phyloP scores from a whole-genome alignment of 495 filamentous ascomycete species.

The Aspergillus egyptiacus region DNA sequence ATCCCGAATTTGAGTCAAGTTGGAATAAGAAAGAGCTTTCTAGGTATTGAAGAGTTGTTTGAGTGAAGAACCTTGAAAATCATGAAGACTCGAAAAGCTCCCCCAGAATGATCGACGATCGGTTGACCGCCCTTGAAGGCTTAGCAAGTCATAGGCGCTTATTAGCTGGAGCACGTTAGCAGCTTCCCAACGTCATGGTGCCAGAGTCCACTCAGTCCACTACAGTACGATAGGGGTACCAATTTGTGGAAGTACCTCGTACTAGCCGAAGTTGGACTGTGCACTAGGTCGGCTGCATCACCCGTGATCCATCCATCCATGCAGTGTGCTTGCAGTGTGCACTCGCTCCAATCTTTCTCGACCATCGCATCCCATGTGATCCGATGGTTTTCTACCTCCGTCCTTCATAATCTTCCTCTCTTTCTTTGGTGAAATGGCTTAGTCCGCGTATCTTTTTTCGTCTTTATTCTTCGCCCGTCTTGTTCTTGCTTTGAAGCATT shows the following conservation, averaged over 20 bases:
- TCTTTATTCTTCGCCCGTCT: background rate
- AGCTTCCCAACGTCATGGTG: conserved; percentile 7
- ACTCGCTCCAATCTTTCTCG: background rate
- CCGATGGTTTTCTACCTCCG: background rate
- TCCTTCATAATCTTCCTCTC: background rate
- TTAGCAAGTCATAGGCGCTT: no score
- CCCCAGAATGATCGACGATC: conserved; percentile 15
- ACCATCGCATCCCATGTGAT: conserved; percentile 9
- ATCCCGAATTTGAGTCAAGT: background rate
- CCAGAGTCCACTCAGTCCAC: background rate
- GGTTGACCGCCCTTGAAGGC: conserved; percentile 11
- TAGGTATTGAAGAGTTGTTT: background rate
- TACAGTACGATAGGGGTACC: background rate
- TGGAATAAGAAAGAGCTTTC: background rate
- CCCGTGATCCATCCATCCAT: conserved; percentile 3
- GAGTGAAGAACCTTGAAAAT: background rate
- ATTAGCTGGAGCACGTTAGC: background rate
- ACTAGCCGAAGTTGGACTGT: conserved; percentile 5
- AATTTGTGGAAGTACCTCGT: no score
- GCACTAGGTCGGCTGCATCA: conserved; percentile 11
- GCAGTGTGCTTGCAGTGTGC: no score
- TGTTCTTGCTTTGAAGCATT: background rate
- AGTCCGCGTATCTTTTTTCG: background rate
- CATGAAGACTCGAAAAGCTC: background rate
- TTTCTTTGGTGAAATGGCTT: background rate